These are phyloP conservation scores for Suillus paluster DNA, from an alignment of 768 basidiomycete species.

Conservation along the genomic window DNA sequence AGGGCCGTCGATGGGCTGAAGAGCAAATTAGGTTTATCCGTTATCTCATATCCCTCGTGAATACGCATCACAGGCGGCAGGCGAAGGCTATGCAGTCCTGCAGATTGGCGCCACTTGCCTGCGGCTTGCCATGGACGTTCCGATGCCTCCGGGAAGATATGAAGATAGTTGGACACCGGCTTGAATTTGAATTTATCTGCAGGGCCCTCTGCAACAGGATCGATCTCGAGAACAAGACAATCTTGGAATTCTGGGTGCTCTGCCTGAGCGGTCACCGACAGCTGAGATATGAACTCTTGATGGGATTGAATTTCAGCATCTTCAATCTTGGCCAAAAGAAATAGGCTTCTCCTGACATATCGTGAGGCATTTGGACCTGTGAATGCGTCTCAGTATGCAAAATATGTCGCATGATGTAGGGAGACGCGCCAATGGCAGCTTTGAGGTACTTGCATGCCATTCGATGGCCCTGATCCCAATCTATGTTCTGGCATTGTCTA, in stretches of 20 bases:
- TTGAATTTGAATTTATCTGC: slow-evolving; percentile 5
- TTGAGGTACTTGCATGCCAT: slow-evolving; percentile 7
- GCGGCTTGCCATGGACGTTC: slow-evolving; percentile 4
- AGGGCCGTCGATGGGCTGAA: slow-evolving; percentile 6
- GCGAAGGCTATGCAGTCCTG: neutral
- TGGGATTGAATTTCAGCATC: slow-evolving; percentile 1
- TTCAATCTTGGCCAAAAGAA: slow-evolving; percentile 4
- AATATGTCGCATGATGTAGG: neutral
- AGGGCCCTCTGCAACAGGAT: neutral
- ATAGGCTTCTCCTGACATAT: slow-evolving; percentile 1
- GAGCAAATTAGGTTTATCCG: neutral
- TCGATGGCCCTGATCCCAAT: slow-evolving; percentile 5
- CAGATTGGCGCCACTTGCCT: neutral
- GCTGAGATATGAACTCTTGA: slow-evolving; percentile 5
- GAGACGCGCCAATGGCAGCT: slow-evolving; percentile 4
- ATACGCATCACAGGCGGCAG: slow-evolving; percentile 2
- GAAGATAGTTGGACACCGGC: neutral
- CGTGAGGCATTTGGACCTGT: neutral
- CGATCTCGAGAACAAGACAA: slow-evolving; percentile 4
- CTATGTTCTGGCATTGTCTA: slow-evolving; percentile 3
- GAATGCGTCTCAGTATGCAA: neutral
- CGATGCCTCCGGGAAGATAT: slow-evolving; percentile 5
- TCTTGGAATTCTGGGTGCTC: slow-evolving; percentile 4
- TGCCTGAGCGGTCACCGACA: neutral
- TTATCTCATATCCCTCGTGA: neutral